Conservation (phyloP, 2,329 filamentous ascomycete genomes). For the Claviceps purpurea region DNA sequence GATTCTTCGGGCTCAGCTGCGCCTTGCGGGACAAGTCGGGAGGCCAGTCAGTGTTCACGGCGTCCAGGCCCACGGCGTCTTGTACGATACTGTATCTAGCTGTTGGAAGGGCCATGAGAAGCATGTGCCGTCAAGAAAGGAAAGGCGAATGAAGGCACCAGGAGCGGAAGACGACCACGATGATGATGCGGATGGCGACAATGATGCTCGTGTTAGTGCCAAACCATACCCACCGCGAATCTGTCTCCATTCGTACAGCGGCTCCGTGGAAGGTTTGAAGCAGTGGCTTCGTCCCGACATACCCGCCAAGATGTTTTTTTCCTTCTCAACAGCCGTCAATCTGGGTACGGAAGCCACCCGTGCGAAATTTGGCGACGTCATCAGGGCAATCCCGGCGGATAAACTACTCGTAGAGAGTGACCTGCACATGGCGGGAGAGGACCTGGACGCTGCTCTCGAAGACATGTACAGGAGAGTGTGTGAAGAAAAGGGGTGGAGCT, state of each 20-base stretch:
- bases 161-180: constrained; percentile 28
- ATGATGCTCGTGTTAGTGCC: constrained; percentile 14
- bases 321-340: constrained; percentile 78
- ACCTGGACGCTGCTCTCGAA: constrained; percentile 68
- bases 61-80: constrained; percentile 60
- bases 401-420: constrained; percentile 82
- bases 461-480: constrained; percentile 67
- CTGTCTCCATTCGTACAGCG: constrained; percentile 90
- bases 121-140: constrained; percentile 43
- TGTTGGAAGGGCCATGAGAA: constrained; percentile 61
- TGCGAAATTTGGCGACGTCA: constrained; percentile 45
- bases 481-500: constrained; percentile 59
- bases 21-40: constrained; percentile 52
- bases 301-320: constrained; percentile 71
- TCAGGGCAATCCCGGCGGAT: constrained; percentile 63
- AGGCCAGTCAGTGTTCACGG: constrained; percentile 58
- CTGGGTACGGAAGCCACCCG: constrained; percentile 38
- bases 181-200: constrained; percentile 19
- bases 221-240: constrained; percentile 73
- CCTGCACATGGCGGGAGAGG: constrained; percentile 64
- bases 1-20: constrained; percentile 55
- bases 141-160: constrained; percentile 36
- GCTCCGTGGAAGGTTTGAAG: constrained; percentile 56
- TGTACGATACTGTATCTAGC: constrained; percentile 51
- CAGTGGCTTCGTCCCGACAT: constrained; percentile 65